A percentile compares a stretch with the other conserved stretches of the same genome.
Conservation (phyloP, 495 filamentous ascomycete genomes). For the Neurospora sp. region DNA sequence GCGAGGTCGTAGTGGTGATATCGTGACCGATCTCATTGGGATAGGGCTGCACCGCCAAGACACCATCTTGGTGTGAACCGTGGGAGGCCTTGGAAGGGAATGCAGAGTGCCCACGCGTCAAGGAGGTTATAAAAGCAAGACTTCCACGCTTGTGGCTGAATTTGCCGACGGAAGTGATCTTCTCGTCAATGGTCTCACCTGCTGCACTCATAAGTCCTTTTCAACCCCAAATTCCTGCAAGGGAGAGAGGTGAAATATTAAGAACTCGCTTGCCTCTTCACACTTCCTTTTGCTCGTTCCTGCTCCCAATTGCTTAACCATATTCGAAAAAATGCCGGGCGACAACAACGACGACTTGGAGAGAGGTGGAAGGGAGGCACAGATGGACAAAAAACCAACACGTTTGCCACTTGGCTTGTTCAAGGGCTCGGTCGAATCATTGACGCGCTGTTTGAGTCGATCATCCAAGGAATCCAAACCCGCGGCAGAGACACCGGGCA, state of each 20-base stretch:
- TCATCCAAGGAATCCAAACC: background rate
- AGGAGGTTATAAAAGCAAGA: background rate
- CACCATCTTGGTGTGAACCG: background rate
- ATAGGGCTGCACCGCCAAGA: background rate
- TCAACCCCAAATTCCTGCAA: background rate
- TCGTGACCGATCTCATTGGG: background rate
- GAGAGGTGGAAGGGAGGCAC: background rate
- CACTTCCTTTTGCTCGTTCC: background rate
- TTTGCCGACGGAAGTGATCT: background rate
- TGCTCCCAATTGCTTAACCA: background rate
- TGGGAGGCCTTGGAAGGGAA: background rate
- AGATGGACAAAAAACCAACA: background rate
- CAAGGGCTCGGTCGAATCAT: constrained; percentile 2
- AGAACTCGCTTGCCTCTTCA: background rate
- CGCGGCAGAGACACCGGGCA: constrained; percentile 1
- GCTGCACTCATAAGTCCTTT: background rate
- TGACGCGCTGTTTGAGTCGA: constrained; percentile 4
- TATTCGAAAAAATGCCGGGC: constrained; percentile 1
- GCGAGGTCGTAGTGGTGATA: background rate
- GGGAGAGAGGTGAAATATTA: background rate
- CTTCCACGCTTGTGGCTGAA: background rate
- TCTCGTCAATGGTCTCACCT: background rate
- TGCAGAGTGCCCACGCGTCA: background rate
- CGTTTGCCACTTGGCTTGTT: constrained; percentile 11
- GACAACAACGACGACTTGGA: constrained; percentile 2